Base-by-base conservation (phyloP, 495 filamentous ascomycete species). In the Extremus antarcticus region DNA sequence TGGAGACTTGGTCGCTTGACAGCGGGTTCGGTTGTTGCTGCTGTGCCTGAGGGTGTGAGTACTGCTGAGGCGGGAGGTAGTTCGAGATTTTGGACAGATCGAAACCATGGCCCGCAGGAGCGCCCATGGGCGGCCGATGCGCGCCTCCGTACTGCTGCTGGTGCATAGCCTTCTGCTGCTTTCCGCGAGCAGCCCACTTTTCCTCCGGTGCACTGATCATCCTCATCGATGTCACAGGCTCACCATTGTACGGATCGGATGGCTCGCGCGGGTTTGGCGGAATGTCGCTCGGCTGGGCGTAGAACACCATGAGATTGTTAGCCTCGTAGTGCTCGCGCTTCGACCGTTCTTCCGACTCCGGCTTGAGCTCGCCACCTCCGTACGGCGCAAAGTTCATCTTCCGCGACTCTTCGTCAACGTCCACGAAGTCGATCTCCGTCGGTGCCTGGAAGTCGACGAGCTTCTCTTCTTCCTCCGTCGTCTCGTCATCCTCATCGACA, bases 281-380 rank as follows among this genome's bases (percentile, higher is more conserved):
- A 56, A 94, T 84, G 61, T 94, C 89, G 7, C 77, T 77, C 32
- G 71, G 67, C 50, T 81, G 81, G 1, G 84, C 78, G 63, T 95
- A 92, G 56, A 89, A 79, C 3, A 84, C 86, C 81, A 94, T 88
- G 29, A 95, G 77, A 22, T 86, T 89, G n/a, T 74, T 82, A 20
- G 74, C 72, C 68, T 94, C 90, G 9, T 86, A 80, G 49, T 82
- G 76, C 25, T 84, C 76, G 64, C 88, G 88, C 3, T 74, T 72
- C 39, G 76, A 73, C 54, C 82, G 82, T 64, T 94, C 83, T 0
- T 78, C 71, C 9, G 84, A 90, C 0, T 70, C 66, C 9, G 86
- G 75, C 3, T 71, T 62, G 32, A 75, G 73, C 11, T 69, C 61
- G 2, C 66, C 67, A 46, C 88, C 89, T 47, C 81, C 84, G 47